A percentile compares a stretch with the other conserved stretches of the same genome.
Evolutionary conservation across 2,329 filamentous ascomycete genomes (phyloP).

Genomic region (Diplodia corticola): DNA sequence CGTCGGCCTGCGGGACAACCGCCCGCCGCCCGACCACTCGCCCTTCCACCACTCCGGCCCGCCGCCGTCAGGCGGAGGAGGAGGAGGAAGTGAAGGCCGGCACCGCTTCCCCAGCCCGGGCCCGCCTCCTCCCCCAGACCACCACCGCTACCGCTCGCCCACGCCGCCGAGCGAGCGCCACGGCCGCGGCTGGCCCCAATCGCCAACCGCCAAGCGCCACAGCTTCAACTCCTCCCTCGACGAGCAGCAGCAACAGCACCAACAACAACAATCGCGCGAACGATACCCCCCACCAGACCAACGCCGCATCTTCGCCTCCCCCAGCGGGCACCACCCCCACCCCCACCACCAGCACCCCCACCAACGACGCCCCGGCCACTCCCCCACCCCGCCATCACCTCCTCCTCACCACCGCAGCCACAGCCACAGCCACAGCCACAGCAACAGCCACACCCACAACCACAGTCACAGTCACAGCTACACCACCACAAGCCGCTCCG

Average conservation of each 20-base stretch:
- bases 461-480: too few species aligned
- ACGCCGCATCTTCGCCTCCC: background rate
- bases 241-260: background rate
- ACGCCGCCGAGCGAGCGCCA: constrained; percentile 4
- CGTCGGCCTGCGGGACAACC: constrained; percentile 4
- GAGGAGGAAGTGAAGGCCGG: too few species aligned
- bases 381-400: background rate
- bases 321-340: background rate
- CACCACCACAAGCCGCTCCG: too few species aligned
- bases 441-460: too few species aligned
- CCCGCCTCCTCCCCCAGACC: background rate
- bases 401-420: background rate
- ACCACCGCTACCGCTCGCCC: background rate
- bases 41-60: background rate
- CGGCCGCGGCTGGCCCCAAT: background rate
- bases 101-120: constrained; percentile 3
- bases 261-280: too few species aligned
- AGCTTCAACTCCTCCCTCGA: background rate
- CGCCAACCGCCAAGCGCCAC: background rate
- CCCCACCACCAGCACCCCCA: background rate
- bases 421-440: too few species aligned
- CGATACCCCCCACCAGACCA: background rate
- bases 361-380: background rate
- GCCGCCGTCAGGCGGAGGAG: background rate
- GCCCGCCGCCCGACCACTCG: background rate